These are phyloP conservation scores for Plantago ovata DNA, from an alignment of 257 asterid species.

Conservation along the genomic window DNA sequence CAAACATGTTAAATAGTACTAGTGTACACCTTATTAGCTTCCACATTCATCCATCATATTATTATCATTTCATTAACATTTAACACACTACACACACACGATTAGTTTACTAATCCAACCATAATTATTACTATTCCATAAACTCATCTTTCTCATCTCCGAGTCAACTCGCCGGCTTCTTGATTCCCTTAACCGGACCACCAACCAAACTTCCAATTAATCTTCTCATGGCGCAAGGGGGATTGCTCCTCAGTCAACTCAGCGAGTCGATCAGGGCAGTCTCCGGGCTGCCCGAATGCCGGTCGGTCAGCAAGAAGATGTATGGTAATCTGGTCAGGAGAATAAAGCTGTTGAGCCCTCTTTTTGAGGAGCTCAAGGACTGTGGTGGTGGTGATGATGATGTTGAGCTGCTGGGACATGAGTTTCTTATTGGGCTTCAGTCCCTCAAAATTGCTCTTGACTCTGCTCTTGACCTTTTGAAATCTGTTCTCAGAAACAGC, in stretches of 20 bases:
- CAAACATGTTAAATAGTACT: too few relatives aligned
- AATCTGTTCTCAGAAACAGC: slow-evolving; percentile 77
- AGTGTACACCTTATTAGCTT: too few relatives aligned
- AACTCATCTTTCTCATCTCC: too few relatives aligned
- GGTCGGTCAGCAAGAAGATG: slow-evolving; percentile 63
- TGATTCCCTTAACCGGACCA: too few relatives aligned
- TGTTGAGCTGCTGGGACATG: slow-evolving; percentile 44
- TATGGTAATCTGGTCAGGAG: slow-evolving; percentile 74
- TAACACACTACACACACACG: too few relatives aligned
- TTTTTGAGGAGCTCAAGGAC: slow-evolving; percentile 80
- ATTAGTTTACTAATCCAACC: too few relatives aligned
- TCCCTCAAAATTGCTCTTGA: slow-evolving; percentile 50
- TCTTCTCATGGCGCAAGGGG: slow-evolving; percentile 19
- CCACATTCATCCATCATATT: too few relatives aligned
- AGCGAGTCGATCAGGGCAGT: slow-evolving; percentile 47
- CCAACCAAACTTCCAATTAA: too few relatives aligned
- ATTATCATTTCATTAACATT: too few relatives aligned
- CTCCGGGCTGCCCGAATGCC: slow-evolving; percentile 71
- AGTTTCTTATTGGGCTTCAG: slow-evolving; percentile 60
- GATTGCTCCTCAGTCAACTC: slow-evolving; percentile 59
- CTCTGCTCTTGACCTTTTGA: slow-evolving; percentile 65
- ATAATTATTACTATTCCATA: too few relatives aligned
- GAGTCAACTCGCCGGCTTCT: too few relatives aligned
- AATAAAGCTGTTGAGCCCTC: slow-evolving; percentile 83
- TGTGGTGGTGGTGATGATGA: slow-evolving; percentile 25